Evolutionary conservation across 2,329 filamentous ascomycete species (phyloP).

Genomic region (Aspergillus piperis): DNA sequence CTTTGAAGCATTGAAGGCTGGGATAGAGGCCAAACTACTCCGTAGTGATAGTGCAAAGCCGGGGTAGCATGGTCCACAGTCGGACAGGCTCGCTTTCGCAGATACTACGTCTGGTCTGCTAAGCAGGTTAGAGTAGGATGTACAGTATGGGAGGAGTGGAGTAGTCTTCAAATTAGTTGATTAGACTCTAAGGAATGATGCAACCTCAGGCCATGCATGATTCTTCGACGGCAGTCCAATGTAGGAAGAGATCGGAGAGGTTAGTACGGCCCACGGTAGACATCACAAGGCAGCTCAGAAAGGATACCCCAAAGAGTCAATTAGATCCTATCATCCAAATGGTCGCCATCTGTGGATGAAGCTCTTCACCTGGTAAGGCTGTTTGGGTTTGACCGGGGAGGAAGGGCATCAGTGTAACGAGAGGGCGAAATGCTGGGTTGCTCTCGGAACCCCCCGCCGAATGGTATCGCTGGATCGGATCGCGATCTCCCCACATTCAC

Average conservation of each 20-base stretch:
- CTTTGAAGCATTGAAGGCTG: background rate
- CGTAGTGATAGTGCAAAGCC: background rate
- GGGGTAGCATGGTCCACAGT: background rate
- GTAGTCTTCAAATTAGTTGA: background rate
- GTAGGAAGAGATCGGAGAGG: background rate
- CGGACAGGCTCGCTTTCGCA: background rate
- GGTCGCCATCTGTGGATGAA: background rate
- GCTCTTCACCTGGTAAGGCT: background rate
- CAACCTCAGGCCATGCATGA: background rate
- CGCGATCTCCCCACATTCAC: constrained; percentile 1
- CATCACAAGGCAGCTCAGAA: background rate
- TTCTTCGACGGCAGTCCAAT: background rate
- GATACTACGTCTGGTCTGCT: background rate
- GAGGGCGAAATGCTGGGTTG: constrained; percentile 1
- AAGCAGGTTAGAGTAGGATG: background rate
- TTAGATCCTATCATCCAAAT: background rate
- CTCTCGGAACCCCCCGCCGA: constrained; percentile 1
- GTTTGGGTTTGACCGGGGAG: background rate
- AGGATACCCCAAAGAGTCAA: too few species aligned
- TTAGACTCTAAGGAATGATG: background rate
- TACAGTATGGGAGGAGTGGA: background rate
- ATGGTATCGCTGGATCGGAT: background rate
- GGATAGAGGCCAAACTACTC: background rate
- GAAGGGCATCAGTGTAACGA: background rate
- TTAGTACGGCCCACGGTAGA: background rate